phyloP scores from a whole-genome alignment of 2,329 filamentous ascomycete species.

The Colletotrichum australisinense region DNA sequence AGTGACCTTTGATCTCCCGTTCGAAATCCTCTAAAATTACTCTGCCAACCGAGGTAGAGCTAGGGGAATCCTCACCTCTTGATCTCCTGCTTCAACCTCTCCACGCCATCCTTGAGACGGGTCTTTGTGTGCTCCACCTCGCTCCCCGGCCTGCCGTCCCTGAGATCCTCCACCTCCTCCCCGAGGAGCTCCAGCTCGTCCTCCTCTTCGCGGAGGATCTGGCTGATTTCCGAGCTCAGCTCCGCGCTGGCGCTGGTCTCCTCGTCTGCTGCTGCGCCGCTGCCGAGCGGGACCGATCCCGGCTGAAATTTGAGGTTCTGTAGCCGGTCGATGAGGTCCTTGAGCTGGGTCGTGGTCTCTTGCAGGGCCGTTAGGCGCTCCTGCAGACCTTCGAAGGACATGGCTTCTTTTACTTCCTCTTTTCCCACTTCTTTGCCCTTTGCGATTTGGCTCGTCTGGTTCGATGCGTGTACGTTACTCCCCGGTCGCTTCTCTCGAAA shows the following conservation, averaged over 20 bases:
- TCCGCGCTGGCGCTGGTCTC: conserved; percentile 73
- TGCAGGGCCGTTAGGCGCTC: conserved; percentile 69
- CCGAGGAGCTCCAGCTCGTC: conserved; percentile 85
- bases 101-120: conserved; percentile 74
- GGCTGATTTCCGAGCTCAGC: conserved; percentile 83
- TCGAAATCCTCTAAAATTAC: conserved; percentile 6
- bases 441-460: neutral
- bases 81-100: conserved; percentile 76
- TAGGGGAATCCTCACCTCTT: conserved; percentile 63
- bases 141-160: conserved; percentile 60
- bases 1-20: conserved; percentile 34
- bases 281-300: conserved; percentile 64
- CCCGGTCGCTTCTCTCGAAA: neutral
- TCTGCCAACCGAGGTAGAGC: neutral
- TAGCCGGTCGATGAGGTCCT: conserved; percentile 69
- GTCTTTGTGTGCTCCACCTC: conserved; percentile 71
- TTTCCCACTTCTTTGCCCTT: neutral
- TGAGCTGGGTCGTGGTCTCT: conserved; percentile 70
- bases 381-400: conserved; percentile 71
- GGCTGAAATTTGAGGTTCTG: conserved; percentile 68
- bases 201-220: conserved; percentile 80
- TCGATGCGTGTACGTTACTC: neutral
- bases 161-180: conserved; percentile 81
- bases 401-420: conserved; percentile 39
- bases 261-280: conserved; percentile 47